Conservation (phyloP, 2,329 filamentous ascomycete genomes). For the Mariannaea sp. region DNA sequence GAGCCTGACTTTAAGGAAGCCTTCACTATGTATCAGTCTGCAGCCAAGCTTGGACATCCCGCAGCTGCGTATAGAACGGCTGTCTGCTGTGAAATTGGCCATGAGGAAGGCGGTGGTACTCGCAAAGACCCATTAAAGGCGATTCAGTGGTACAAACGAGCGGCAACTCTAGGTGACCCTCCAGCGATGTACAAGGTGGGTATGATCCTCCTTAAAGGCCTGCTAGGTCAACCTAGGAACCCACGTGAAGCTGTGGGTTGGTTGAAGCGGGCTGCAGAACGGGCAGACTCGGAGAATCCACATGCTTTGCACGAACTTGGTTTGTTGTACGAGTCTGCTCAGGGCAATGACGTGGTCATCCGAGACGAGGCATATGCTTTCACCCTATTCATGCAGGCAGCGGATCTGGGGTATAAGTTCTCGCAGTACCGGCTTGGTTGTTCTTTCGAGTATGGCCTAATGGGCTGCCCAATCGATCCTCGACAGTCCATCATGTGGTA, state of each 20-base stretch:
- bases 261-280: conserved; percentile 91
- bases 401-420: conserved; percentile 90
- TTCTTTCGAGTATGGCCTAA: conserved; percentile 85
- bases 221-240: conserved; percentile 85
- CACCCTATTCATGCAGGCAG: conserved; percentile 83
- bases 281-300: conserved; percentile 86
- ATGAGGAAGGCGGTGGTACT: conserved; percentile 92
- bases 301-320: conserved; percentile 92
- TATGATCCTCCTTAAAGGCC: conserved; percentile 91
- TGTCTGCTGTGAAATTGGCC: conserved; percentile 95
- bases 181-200: conserved; percentile 99
- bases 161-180: conserved; percentile 85
- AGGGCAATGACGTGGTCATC: conserved; percentile 72
- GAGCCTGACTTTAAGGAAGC: conserved; percentile 89
- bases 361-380: conserved; percentile 82
- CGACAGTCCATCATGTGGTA: conserved; percentile 93
- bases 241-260: conserved; percentile 85
- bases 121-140: conserved; percentile 90
- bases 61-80: conserved; percentile 91
- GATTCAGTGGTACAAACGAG: conserved; percentile 97
- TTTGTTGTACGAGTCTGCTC: conserved; percentile 66
- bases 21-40: conserved; percentile 90
- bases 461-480: conserved; percentile 83
- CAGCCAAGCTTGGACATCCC: conserved; percentile 85
- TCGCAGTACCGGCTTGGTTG: conserved; percentile 89